These are phyloP conservation scores for Galerina marginata DNA, from an alignment of 768 basidiomycete species.

Conservation along the genomic window DNA sequence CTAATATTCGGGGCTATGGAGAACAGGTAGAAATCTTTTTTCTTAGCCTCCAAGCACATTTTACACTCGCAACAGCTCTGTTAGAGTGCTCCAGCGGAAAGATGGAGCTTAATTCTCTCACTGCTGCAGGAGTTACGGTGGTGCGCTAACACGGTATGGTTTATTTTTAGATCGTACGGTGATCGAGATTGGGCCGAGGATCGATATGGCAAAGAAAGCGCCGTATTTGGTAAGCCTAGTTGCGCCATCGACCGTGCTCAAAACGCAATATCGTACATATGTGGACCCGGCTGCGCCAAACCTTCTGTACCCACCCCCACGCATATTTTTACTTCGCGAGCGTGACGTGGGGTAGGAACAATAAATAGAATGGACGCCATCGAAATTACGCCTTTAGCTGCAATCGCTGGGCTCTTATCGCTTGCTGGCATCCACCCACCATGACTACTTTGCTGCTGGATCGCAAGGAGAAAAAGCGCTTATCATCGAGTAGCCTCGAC, in stretches of 20 bases:
- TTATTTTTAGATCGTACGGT: no score
- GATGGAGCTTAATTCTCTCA: no score
- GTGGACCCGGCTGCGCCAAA: background rate
- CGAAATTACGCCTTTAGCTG: background rate
- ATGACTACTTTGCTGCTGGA: constrained; percentile 20
- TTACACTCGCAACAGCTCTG: no score
- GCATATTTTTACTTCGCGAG: background rate
- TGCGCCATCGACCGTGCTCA: constrained; percentile 27
- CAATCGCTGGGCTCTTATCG: background rate
- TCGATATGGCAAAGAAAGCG: constrained; percentile 20
- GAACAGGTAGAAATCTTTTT: no score
- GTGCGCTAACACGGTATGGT: no score
- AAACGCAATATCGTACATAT: constrained; percentile 24
- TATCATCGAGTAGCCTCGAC: constrained; percentile 7
- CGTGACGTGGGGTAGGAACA: background rate
- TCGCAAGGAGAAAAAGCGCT: constrained; percentile 4
- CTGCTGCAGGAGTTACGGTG: no score
- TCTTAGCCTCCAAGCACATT: no score
- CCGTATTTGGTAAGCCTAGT: constrained; percentile 21
- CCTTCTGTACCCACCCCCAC: background rate
- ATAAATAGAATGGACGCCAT: constrained; percentile 9
- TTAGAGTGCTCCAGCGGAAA: no score
- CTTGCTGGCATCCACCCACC: background rate
- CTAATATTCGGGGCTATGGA: no score
- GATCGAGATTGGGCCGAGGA: no score